Evolutionary conservation across 1,284 basidiomycete species (phyloP), one percentile per base, ranked within the genome.

Genomic region (Ustilago trichophora): DNA sequence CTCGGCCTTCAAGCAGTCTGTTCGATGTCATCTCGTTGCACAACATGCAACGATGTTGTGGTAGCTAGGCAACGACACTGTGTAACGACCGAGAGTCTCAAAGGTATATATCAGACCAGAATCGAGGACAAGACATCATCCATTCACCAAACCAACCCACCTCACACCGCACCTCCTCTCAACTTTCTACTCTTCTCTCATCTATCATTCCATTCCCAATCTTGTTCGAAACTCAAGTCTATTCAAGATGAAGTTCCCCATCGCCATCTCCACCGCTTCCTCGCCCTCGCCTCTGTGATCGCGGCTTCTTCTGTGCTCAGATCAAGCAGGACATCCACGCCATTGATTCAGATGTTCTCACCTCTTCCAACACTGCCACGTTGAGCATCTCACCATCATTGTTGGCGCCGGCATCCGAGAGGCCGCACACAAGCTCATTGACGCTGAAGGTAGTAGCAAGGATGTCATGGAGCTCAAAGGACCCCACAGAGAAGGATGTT

Each of bases 171-270:
- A 22, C 12, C 18, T 11, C 4, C 2, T 3, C 3, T n/a, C 22
- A 12, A 40, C 24, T 40, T 25, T 26, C 9, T 15, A 15, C 29
- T 31, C 29, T 31, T 10, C 29, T 31, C 11, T 34, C 33, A 9
- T 16, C 15, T 4, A 34, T n/a, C n/a, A 13, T 9, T 25, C 21
- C 24, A 40, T 11, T 26, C 16, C 9, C 16, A 40, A 13, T n/a
- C 24, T 21, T 25, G 2, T 22, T 37, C 18, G 11, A 21, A 19
- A 21, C 18, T 22, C 11, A 19, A 12, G 7, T 11, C 10, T n/a
- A 40, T 6, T 26, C 26, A 47, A 38, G 19, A 57, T 57, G 55
- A 57, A 50, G 47, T 27, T n/a, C n/a, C n/a, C n/a, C 27, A 29
- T 58, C 45, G 15, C 56, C 16, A 37, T 32, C n/a, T n/a, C 44